phyloP scores from a whole-genome alignment of 2,329 filamentous ascomycete species.

The Emergomyces orientalis region DNA sequence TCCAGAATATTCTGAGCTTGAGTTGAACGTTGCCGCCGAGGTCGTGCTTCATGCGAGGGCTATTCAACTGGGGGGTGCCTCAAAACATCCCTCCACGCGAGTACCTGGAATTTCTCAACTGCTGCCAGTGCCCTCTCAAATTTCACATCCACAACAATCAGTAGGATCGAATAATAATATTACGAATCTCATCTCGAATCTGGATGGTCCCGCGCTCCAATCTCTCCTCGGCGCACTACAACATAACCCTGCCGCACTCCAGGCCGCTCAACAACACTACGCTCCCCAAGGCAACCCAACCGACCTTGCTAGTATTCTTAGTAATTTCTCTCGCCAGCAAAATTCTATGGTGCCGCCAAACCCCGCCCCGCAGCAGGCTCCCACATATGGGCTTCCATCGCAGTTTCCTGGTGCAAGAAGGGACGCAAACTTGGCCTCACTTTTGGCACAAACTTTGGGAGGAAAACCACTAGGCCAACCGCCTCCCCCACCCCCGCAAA shows the following conservation, averaged over 20 bases:
- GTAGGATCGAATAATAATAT: conserved; percentile 42
- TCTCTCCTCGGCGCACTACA: conserved; percentile 56
- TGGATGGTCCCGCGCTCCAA: conserved; percentile 63
- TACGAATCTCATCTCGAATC: conserved; percentile 54
- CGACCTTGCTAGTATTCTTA: conserved; percentile 22
- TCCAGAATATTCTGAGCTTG: conserved; percentile 69
- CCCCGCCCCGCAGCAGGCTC: not conserved
- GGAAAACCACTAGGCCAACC: conserved; percentile 17
- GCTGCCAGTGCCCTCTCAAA: conserved; percentile 19
- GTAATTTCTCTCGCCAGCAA: conserved; percentile 10
- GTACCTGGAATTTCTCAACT: conserved; percentile 28
- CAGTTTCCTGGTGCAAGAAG: conserved; percentile 23
- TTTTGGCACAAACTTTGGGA: conserved; percentile 31
- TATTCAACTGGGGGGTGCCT: conserved; percentile 28
- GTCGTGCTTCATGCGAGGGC: conserved; percentile 57
- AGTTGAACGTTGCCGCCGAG: conserved; percentile 68
- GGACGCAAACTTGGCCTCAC: conserved; percentile 31
- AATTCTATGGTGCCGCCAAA: conserved; percentile 6
- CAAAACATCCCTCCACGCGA: conserved; percentile 30
- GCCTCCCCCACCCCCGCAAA: not conserved
- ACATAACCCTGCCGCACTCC: conserved; percentile 31
- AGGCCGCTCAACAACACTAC: conserved; percentile 25
- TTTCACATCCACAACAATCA: conserved; percentile 17
- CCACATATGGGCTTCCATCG: conserved; percentile 15
- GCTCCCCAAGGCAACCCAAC: conserved; percentile 9